Conservation (phyloP, 805 yeast genomes). For the Sugiyamaella floridensis region DNA sequence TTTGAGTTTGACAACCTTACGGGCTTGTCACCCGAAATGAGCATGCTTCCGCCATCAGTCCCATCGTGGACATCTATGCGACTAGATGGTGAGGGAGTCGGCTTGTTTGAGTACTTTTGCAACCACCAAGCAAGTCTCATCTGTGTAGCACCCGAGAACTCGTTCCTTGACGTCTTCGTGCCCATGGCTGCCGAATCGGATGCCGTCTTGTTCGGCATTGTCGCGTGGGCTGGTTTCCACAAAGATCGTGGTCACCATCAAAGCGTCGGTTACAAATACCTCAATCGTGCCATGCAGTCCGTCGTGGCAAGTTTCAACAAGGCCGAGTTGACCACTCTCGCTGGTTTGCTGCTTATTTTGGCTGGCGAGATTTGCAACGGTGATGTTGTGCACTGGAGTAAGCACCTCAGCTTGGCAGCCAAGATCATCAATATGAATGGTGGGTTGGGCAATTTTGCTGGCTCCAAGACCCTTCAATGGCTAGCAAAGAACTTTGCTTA, state of each 20-base stretch:
- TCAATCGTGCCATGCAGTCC: slow-evolving; percentile 21
- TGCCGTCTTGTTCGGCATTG: slow-evolving; percentile 44
- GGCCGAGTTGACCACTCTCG: slow-evolving; percentile 40
- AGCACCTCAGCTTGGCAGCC: slow-evolving; percentile 59
- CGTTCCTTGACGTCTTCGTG: slow-evolving; percentile 45
- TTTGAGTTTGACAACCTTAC: background rate
- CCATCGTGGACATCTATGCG: slow-evolving; percentile 13
- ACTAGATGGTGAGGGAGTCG: slow-evolving; percentile 39
- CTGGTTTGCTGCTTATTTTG: slow-evolving; percentile 59
- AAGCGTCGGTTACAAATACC: slow-evolving; percentile 24
- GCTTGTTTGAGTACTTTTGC: slow-evolving; percentile 45
- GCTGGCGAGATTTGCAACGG: slow-evolving; percentile 83
- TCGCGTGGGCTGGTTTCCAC: slow-evolving; percentile 50
- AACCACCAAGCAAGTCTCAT: slow-evolving; percentile 35
- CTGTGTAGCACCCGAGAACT: slow-evolving; percentile 46
- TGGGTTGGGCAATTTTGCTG: slow-evolving; percentile 47
- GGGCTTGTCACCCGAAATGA: background rate
- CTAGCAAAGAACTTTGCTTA: slow-evolving; percentile 71
- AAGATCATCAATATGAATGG: slow-evolving; percentile 54
- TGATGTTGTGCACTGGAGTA: slow-evolving; percentile 70
- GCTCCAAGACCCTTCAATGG: slow-evolving; percentile 58
- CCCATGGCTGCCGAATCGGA: slow-evolving; percentile 46
- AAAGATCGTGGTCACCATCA: slow-evolving; percentile 24
- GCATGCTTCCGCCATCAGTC: slow-evolving; percentile 2
- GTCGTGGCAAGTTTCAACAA: slow-evolving; percentile 14